Base-by-base conservation (phyloP, 2,329 filamentous ascomycete species). In the Fusarium sp. region DNA sequence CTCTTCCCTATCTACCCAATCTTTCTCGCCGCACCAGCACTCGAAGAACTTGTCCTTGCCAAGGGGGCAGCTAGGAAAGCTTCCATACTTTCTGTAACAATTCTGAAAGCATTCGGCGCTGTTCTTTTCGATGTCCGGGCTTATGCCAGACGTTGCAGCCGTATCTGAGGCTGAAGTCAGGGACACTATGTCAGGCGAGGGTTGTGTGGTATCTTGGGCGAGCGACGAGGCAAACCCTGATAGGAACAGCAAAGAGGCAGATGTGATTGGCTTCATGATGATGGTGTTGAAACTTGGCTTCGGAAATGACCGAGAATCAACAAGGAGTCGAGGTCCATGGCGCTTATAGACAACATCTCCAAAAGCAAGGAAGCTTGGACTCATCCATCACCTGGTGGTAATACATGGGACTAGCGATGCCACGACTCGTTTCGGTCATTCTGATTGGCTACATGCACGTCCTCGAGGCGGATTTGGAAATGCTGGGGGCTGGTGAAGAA, bases 1-100 rank as follows among this genome's bases (percentile, higher is more conserved):
- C 13, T 69, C 66, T 14, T 69, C 68, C 27, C 27, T 69, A 2
- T 65, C 66, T 48, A 69, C 61, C 56, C 68, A 71, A 5, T 69
- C 68, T 29, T 16, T 48, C 11, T 56, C 68, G 20, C 48, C 48
- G 10, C 68, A 71, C 68, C 68, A 71, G 9, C 68, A 66, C 45
- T 69, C 13, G 10, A 27, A 6, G 20, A 69, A 33, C 39, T 59
- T 39, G 1, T 48, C 63, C 33, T 43, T 43, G n/a, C 63, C 63
- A 50, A 31, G 33, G 5, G 66, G 3, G n/a, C 68, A 71, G 10
- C 13, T 57, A 2, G 31, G 20, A 6, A 57, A 66, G 6, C 58
- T 71, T 4, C 67, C 61, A 9, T 71, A 61, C 14, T 54, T 66
- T 35, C 52, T n/a, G 14, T 71, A 71, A 4, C 67, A 71, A 9